Conservation (phyloP, 1,284 basidiomycete genomes). For the Boletellus deceptivus region DNA sequence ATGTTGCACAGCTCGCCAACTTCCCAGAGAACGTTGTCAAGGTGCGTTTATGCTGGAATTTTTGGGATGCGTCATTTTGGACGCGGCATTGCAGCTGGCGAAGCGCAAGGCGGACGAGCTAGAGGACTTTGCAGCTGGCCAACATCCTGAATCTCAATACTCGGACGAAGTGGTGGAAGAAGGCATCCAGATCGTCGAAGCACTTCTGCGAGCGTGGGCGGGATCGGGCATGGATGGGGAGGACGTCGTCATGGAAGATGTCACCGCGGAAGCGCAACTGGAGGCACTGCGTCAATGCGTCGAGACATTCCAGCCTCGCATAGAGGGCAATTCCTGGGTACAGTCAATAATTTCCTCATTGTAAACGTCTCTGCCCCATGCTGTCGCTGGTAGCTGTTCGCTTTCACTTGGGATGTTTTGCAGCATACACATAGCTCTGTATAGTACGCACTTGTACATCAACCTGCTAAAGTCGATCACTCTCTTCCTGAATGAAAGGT, state of each 20-base stretch:
- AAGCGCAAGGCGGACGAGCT: slow-evolving; percentile 95
- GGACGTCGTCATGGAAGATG: slow-evolving; percentile 57
- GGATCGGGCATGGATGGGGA: slow-evolving; percentile 42
- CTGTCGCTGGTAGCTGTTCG: background rate
- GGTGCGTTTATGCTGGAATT: slow-evolving; percentile 41
- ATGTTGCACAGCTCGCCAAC: slow-evolving; percentile 94
- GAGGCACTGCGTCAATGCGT: slow-evolving; percentile 64
- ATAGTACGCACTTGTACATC: slow-evolving; percentile 15
- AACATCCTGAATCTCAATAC: slow-evolving; percentile 45
- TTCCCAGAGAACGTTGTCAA: slow-evolving; percentile 94
- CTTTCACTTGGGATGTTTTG: slow-evolving; percentile 4
- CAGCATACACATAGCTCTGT: slow-evolving; percentile 9
- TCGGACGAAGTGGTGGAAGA: slow-evolving; percentile 66
- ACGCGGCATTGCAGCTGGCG: slow-evolving; percentile 62
- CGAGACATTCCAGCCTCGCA: slow-evolving; percentile 62
- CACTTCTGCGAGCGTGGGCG: slow-evolving; percentile 79
- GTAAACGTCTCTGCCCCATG: slow-evolving; percentile 20
- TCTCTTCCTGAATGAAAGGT: too few species aligned
- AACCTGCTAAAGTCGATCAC: background rate
- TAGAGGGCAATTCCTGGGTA: slow-evolving; percentile 71
- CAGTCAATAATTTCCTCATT: slow-evolving; percentile 53
- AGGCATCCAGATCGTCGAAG: slow-evolving; percentile 80
- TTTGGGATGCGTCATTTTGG: background rate
- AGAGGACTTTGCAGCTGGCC: slow-evolving; percentile 80
- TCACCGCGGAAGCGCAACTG: slow-evolving; percentile 58